These are phyloP conservation scores for Scleroderma citrinum DNA, from an alignment of 768 basidiomycete genomes.

Conservation along the genomic window DNA sequence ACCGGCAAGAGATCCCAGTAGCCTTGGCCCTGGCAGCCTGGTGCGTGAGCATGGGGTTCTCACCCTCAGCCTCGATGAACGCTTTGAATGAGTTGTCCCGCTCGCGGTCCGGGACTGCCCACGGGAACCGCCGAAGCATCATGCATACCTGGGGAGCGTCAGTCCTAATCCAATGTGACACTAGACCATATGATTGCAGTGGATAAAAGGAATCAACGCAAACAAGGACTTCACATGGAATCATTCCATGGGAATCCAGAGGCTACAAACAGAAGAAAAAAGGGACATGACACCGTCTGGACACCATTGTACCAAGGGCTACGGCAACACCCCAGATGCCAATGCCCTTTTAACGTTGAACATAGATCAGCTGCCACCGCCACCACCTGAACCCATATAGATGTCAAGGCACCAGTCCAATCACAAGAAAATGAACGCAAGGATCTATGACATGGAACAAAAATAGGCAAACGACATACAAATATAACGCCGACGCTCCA, in stretches of 20 bases:
- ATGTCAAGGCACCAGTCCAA: no score
- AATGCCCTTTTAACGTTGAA: no score
- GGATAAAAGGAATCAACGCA: no score
- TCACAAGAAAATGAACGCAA: no score
- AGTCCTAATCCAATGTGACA: neutral
- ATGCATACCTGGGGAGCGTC: slow-evolving; percentile 54
- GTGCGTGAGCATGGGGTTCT: slow-evolving; percentile 41
- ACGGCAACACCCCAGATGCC: no score
- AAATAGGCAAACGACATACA: slow-evolving; percentile 37
- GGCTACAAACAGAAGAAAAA: no score
- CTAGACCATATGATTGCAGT: neutral
- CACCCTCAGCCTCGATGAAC: slow-evolving; percentile 91
- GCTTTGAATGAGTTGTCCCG: slow-evolving; percentile 86
- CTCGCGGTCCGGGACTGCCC: slow-evolving; percentile 97
- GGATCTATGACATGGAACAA: neutral
- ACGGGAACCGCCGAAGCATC: slow-evolving; percentile 94
- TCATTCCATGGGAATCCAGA: neutral
- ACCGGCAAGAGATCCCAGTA: slow-evolving; percentile 1
- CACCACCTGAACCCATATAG: no score
- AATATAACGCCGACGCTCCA: slow-evolving; percentile 99
- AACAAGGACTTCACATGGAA: neutral
- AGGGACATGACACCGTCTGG: no score
- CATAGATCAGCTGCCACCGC: no score
- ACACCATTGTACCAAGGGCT: no score
- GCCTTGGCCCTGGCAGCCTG: slow-evolving; percentile 12